Base-by-base conservation (phyloP, 2,329 filamentous ascomycete species). In the Lecanoromycetidae sp. region DNA sequence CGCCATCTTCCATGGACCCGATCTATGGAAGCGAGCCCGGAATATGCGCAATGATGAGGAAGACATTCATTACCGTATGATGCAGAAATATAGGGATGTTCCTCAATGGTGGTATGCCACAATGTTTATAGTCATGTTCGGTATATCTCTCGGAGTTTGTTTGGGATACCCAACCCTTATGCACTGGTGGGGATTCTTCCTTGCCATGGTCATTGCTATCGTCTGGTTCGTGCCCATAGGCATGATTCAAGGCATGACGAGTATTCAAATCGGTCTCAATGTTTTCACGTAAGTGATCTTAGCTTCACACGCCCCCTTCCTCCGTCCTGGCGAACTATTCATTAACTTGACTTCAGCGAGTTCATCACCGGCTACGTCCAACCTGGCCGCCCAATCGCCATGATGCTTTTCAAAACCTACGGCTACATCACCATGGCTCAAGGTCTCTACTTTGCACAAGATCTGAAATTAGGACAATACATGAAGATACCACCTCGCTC, bases 321-420 rank as follows among this genome's bases (percentile, higher is more conserved):
- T 20, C 0, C 10, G 4, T 7, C 15, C 7, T 19, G 2, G 22
- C 30, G 23, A 19, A 17, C 34, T 13, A 15, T 13, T 13, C 19
- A 40, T 29, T 36, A 1, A 42, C 85, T 85, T 55, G 77, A 84
- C 12, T 62, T 83, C 48, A 82, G 80, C n/a, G 80, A 84, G 59
- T 83, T 81, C 56, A 72, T 86, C 50, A 73, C 82, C 51, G 82
- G 82, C 5, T 85, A 85, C 61, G 80, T 85, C 70, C 74, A 82
- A 41, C 81, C 81, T 0, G 82, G 82, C 22, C 72, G 72, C 3
- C 81, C 82, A 1, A 69, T 85, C 51, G 80, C 80, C 39, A 80
- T 84, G 72, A 86, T 86, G 80, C 73, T 85, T 66, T 85, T 85
- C 68, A 84, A 84, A 63, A 82, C 79, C 52, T 85, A 81, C 56